Evolutionary conservation across 352 stramenopile species (phyloP).

Genomic region (Globisporangium echinulatum): DNA sequence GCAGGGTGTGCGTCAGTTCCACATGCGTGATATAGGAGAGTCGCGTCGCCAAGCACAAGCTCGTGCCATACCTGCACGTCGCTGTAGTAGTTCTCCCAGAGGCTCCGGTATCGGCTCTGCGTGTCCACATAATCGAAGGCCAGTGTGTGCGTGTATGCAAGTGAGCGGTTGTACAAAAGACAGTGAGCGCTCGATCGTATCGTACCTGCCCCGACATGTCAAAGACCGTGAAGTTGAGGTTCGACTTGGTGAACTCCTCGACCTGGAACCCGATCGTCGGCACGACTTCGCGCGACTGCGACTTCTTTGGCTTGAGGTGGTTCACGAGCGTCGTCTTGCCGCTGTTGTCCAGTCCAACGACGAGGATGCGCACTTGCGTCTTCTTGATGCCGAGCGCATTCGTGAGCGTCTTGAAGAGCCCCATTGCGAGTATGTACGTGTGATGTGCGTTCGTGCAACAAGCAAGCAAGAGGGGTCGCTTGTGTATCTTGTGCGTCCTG

Average conservation of each 20-base stretch:
- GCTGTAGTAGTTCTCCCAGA: conserved; percentile 87
- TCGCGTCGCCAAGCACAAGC: background rate
- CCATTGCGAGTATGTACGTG: conserved; percentile 32
- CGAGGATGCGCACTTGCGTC: conserved; percentile 79
- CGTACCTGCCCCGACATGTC: conserved; percentile 82
- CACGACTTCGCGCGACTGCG: conserved; percentile 73
- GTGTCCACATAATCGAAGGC: background rate
- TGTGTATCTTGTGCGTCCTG: too few species aligned
- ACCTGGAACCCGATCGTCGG: conserved; percentile 89
- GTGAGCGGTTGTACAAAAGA: too few species aligned
- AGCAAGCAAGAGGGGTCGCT: too few species aligned
- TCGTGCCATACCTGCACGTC: conserved; percentile 38
- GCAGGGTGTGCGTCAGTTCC: too few species aligned
- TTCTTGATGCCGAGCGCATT: conserved; percentile 78
- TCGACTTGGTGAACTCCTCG: conserved; percentile 86
- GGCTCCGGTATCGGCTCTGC: conserved; percentile 65
- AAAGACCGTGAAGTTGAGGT: conserved; percentile 90
- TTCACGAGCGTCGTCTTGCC: conserved; percentile 92
- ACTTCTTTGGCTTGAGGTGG: conserved; percentile 88
- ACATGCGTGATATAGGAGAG: background rate
- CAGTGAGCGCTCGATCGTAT: background rate
- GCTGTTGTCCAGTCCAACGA: conserved; percentile 88
- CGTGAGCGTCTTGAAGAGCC: conserved; percentile 80
- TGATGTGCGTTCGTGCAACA: too few species aligned
- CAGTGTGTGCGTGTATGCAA: background rate